Percentiles rank a stretch among this genome's conserved stretches.
Conservation (phyloP, 1,284 basidiomycete species). For the Cutaneotrichosporon cavernicola region DNA sequence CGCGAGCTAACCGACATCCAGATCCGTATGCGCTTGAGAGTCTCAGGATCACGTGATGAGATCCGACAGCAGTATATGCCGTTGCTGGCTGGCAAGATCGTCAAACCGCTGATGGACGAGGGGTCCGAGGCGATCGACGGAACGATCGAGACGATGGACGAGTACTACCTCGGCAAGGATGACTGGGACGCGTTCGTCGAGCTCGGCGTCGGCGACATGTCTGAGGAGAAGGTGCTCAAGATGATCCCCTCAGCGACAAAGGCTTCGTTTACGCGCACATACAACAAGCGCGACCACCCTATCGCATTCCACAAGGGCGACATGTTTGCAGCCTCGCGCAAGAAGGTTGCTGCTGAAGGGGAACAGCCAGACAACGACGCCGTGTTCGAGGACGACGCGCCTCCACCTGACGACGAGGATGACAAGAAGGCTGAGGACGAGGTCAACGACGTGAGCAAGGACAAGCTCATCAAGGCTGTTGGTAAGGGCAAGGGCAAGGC, state of each 20-base stretch:
- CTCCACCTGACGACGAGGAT: conserved; percentile 53
- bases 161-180: conserved; percentile 87
- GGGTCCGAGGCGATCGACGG: conserved; percentile 72
- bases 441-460: conserved; percentile 55
- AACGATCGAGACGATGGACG: conserved; percentile 86
- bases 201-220: conserved; percentile 78
- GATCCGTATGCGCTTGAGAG: conserved; percentile 88
- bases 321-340: conserved; percentile 73
- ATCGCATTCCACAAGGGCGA: conserved; percentile 85
- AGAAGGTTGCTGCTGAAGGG: conserved; percentile 62
- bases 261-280: conserved; percentile 82
- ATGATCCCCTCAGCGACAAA: conserved; percentile 80
- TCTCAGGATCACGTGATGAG: conserved; percentile 83
- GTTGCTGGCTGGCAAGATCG: conserved; percentile 72
- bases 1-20: conserved; percentile 87
- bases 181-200: conserved; percentile 96
- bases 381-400: conserved; percentile 60
- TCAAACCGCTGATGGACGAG: conserved; percentile 69
- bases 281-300: conserved; percentile 81
- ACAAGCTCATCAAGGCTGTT: conserved; percentile 60
- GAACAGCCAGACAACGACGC: conserved; percentile 85
- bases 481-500: conserved; percentile 42
- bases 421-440: conserved; percentile 52
- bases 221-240: conserved; percentile 72
- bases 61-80: conserved; percentile 90